Evolutionary conservation across 2,329 filamentous ascomycete species (phyloP).

Genomic region (Pochonia chlamydosporia): DNA sequence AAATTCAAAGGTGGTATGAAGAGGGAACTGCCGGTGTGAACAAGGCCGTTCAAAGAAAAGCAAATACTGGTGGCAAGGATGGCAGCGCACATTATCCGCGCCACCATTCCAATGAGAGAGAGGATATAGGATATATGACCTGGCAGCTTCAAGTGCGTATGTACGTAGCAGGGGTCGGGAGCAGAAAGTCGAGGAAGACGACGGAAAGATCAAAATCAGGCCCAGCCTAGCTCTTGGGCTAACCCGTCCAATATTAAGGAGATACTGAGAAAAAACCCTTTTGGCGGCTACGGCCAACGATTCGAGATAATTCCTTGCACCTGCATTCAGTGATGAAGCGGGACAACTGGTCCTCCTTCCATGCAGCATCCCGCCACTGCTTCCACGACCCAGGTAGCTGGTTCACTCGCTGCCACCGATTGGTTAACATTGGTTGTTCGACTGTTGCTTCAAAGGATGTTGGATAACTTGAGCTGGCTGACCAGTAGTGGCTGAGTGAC

Average conservation of each 20-base stretch:
- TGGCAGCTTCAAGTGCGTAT: neutral
- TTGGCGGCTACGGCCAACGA: neutral
- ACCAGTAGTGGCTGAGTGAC: neutral
- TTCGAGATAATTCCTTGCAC: neutral
- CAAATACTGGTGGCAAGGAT: slow-evolving; percentile 6
- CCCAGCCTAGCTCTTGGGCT: neutral
- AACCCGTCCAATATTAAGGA: neutral
- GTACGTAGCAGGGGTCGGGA: neutral
- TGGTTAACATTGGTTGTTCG: neutral
- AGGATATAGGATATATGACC: neutral
- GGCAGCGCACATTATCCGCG: neutral
- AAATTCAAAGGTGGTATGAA: slow-evolving; percentile 1
- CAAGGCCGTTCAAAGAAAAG: slow-evolving; percentile 1
- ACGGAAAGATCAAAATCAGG: neutral
- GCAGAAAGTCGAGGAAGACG: neutral
- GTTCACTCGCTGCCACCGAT: neutral
- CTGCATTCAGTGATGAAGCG: neutral
- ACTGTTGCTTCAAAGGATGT: neutral
- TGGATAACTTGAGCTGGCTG: neutral
- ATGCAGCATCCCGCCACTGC: neutral
- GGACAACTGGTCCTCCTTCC: slow-evolving; percentile 2
- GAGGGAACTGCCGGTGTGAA: slow-evolving; percentile 2
- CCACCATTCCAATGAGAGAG: neutral
- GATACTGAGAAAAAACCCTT: neutral
- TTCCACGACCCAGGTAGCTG: slow-evolving; percentile 1